Percentiles rank a stretch among this genome's conserved stretches.
Evolutionary conservation across 1,284 basidiomycete species (phyloP).

Genomic region (Cutaneotrichosporon cutaneum): DNA sequence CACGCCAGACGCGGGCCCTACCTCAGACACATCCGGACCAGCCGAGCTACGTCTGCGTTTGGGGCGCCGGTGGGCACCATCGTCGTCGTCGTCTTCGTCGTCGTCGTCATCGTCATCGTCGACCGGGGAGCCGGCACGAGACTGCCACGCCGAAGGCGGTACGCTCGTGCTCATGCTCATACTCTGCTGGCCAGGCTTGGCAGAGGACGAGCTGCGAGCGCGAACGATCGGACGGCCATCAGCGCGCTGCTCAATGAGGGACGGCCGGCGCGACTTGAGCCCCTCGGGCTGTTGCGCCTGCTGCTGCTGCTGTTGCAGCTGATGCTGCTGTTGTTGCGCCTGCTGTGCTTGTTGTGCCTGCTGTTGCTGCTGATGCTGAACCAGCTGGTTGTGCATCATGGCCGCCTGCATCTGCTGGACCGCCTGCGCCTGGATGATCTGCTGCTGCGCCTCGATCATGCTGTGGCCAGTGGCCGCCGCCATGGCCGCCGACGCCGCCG

Average conservation of each 20-base stretch:
- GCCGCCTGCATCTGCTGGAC: constrained; percentile 12
- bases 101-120: constrained; percentile 42
- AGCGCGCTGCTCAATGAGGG: constrained; percentile 30
- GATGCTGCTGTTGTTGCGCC: constrained; percentile 27
- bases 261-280: constrained; percentile 19
- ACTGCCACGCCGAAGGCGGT: constrained; percentile 49
- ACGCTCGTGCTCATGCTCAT: constrained; percentile 30
- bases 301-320: constrained; percentile 17
- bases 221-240: constrained; percentile 46
- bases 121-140: constrained; percentile 37
- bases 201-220: constrained; percentile 40
- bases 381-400: constrained; percentile 17
- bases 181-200: constrained; percentile 27
- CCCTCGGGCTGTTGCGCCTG: constrained; percentile 12
- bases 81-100: constrained; percentile 43
- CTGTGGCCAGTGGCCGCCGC: constrained; percentile 12
- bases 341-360: constrained; percentile 30
- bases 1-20: constrained; percentile 24
- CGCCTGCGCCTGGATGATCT: constrained; percentile 14
- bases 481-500: constrained; percentile 18
- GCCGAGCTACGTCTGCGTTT: constrained; percentile 46
- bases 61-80: constrained; percentile 40
- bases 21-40: constrained; percentile 21
- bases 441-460: constrained; percentile 9
- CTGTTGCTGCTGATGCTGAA: constrained; percentile 18